Percentiles rank a stretch among this genome's conserved stretches.
Conservation (phyloP, 306 rosid genomes). For the Gillenia trifoliata region DNA sequence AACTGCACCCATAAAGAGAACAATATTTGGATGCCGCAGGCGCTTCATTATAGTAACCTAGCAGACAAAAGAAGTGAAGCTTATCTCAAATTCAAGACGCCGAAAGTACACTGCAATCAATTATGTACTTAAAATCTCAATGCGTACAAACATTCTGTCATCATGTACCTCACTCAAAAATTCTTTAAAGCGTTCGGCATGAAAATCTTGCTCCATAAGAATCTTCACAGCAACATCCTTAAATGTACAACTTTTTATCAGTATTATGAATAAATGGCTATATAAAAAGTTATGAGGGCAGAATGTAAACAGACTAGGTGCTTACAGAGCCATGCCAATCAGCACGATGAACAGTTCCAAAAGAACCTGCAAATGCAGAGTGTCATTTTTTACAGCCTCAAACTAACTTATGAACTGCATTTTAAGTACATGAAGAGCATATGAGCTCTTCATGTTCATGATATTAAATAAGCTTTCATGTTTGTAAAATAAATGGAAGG, state of each 20-base stretch:
- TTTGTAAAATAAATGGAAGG: not conserved
- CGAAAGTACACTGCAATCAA: not conserved
- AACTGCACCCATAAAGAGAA: constrained; percentile 97
- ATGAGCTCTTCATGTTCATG: constrained; percentile 1
- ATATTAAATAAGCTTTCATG: constrained; percentile 20
- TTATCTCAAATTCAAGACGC: constrained; percentile 21
- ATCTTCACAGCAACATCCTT: constrained; percentile 99
- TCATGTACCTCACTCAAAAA: constrained; percentile 82
- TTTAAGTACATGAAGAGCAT: constrained; percentile 18
- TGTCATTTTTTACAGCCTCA: constrained; percentile 13
- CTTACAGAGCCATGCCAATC: constrained; percentile 99
- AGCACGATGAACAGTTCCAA: constrained; percentile 98
- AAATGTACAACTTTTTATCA: constrained; percentile 8
- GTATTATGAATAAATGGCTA: not conserved
- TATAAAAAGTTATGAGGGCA: not conserved
- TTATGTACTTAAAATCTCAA: not conserved
- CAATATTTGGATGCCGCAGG: constrained; percentile 94
- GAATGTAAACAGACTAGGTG: constrained; percentile 7
- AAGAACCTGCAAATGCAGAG: constrained; percentile 75
- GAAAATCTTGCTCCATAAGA: constrained; percentile 96
- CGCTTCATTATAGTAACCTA: constrained; percentile 97
- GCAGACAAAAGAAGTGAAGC: constrained; percentile 26
- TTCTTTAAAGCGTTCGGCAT: constrained; percentile 81
- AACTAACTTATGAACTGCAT: constrained; percentile 12
- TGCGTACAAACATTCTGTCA: constrained; percentile 8